Base-by-base conservation (phyloP, 192 early-diverging fungal species). In the Podila epigama region DNA sequence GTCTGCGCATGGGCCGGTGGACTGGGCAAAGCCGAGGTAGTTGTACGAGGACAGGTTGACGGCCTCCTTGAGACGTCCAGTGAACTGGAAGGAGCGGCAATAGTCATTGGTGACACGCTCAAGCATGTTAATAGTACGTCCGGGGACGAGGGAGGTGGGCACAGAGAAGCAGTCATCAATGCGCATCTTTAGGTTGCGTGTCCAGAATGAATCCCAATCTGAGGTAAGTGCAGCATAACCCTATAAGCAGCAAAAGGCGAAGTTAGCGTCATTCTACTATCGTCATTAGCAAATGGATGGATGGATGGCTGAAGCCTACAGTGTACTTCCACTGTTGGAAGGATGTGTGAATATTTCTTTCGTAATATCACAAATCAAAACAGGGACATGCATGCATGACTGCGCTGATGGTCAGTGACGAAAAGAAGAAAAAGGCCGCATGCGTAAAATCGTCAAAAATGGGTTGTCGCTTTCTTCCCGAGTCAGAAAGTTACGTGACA, bases 21-120 rank as follows among this genome's bases (percentile, higher is more conserved):
- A 88, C 83, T 98, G 94, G 41, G 94, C 96, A 85, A 99, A 99
- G 3, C 97, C 97, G 58, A 99, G 88, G 72, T 99, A 99, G 79
- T 99, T 99, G 84, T 99, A 99, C 16, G 95, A 96, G 2, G 95
- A 92, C 73, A 99, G 82, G 78, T 99, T 99, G 69, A 99, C 88
- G 35, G 87, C 89, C 69, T 95, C 91, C 54, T 79, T 89, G 51
- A 85, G 87, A 31, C 81, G 87, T 18, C 96, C 96, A 25, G 94
- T 94, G 63, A 96, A 87, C 79, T 91, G 71, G 75, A 95, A 97
- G 5, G 94, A 89, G 36, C 86, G 84, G 86, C 96, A 95, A 61
- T 86, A 93, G 79, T 99, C 94, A 27, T 81, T 75, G 32, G 92
- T 92, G n/a, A 89, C 84, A 39, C 97, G 90, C 42, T 98, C 96